Evolutionary conservation across 495 filamentous ascomycete genomes (phyloP), one percentile per base, ranked within the genome.

Genomic region (Aspergillus ellipticus): DNA sequence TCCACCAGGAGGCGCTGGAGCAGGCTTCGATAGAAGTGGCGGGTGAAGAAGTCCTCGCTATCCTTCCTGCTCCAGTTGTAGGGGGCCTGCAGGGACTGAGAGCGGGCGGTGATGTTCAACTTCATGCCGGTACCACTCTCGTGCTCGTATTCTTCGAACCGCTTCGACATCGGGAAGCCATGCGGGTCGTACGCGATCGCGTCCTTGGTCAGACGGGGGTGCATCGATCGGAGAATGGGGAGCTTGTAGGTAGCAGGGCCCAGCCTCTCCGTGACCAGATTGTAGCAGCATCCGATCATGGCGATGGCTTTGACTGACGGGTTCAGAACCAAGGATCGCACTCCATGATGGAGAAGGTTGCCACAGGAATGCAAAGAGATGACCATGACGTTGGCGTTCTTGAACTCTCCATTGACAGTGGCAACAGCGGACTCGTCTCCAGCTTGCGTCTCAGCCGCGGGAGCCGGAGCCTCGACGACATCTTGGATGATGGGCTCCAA

Each of bases 201-300:
- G 9, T 83, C 83, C 35, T 74, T 52, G 2, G 70, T 67, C 10
- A 89, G 74, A 16, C 86, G 82, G 6, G 80, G 77, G 57, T 85
- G 81, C 39, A 73, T 64, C 13, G 72, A 66, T 16, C 86, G 85
- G 5, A 89, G 77, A 42, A 80, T 83, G 17, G 89, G 88, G 6
- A 85, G 78, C 63, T 97, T 96, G 71, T 85, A 93, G 0, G 90
- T 90, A 16, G 92, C 87, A 28, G 90, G 90, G 2, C 89, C 88
- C 19, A 96, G 81, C 49, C 91, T 84, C 66, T 97, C 94, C 3
- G 92, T 96, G 53, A 97, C 69, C 17, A 97, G 85, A 56, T 98
- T 98, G 77, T 98, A 97, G 75, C 94, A 98, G 75, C 94, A 98
- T 33, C 94, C 94, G 41, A 98, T 89, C 66, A 98, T 89, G 33